phyloP scores from a whole-genome alignment of 164 flowering plant genomes.

The Berberis thunbergii region DNA sequence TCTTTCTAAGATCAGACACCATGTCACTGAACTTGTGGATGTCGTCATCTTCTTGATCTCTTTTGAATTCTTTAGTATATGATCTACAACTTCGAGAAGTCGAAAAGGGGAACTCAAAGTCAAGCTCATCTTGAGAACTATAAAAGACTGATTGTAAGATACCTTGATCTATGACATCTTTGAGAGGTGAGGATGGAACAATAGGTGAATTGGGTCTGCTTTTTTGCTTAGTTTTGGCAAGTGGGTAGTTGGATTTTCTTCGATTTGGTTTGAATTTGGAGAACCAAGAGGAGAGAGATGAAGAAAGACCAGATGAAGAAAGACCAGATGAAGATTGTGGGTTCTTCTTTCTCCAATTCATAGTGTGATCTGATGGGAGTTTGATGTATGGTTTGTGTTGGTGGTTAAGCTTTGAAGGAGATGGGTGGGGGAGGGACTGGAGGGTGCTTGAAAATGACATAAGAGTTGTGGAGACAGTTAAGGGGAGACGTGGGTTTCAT shows the following conservation, averaged over 20 bases:
- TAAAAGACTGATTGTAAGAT: constrained; percentile 16
- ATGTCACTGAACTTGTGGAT: constrained; percentile 16
- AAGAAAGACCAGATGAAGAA: no score
- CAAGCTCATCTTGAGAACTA: constrained; percentile 23
- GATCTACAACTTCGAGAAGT: constrained; percentile 20
- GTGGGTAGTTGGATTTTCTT: constrained; percentile 13
- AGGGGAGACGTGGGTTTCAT: constrained; percentile 13
- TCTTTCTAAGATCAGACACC: constrained; percentile 18
- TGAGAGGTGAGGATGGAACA: constrained; percentile 8
- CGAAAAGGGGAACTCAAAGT: constrained; percentile 16
- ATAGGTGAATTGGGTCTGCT: constrained; percentile 8
- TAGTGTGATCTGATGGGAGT: constrained; percentile 7
- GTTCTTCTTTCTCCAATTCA: constrained; percentile 62
- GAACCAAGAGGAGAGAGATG: constrained; percentile 48
- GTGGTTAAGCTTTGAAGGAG: neutral
- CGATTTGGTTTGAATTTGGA: constrained; percentile 50
- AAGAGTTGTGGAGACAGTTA: constrained; percentile 9
- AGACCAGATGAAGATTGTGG: constrained; percentile 17
- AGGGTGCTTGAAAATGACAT: constrained; percentile 6
- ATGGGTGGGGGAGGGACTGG: neutral
- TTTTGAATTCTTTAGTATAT: neutral
- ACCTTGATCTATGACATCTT: constrained; percentile 12
- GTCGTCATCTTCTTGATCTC: constrained; percentile 18
- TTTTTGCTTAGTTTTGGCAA: constrained; percentile 18
- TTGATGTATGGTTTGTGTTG: neutral